These are phyloP conservation scores for Rhipidocladum racemiflorum DNA, from an alignment of 176 grass and related monocot genomes.

Conservation along the genomic window DNA sequence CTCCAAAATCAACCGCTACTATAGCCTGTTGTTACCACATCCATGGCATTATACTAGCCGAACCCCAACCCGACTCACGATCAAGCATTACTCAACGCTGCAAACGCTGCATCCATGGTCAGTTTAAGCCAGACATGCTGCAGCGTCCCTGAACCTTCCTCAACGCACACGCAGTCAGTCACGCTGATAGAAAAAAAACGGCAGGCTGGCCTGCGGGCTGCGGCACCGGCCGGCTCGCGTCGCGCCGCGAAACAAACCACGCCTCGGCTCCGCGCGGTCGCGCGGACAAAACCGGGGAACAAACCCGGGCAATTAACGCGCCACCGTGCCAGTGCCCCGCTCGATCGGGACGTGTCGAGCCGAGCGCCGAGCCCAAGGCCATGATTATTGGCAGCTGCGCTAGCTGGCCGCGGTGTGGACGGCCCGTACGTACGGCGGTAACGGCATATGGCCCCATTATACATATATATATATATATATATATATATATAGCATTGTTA, in stretches of 20 bases:
- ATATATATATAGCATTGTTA: too few relatives aligned
- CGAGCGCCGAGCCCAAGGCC: neutral
- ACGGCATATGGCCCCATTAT: neutral
- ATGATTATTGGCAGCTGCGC: neutral
- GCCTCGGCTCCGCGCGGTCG: neutral
- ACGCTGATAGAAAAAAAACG: neutral
- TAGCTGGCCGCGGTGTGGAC: neutral
- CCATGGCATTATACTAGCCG: too few relatives aligned
- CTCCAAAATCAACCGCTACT: too few relatives aligned
- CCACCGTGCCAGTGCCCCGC: neutral
- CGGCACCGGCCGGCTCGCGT: neutral
- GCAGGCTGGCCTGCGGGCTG: too few relatives aligned
- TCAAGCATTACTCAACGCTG: neutral
- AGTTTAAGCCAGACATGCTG: neutral
- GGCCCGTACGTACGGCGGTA: neutral
- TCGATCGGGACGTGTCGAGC: neutral
- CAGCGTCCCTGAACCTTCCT: neutral
- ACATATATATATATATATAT: too few relatives aligned
- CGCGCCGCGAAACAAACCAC: neutral
- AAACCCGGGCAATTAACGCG: neutral
- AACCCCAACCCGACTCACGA: neutral
- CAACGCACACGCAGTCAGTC: neutral
- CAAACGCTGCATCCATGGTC: too few relatives aligned
- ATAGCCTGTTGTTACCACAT: too few relatives aligned
- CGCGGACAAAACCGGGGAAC: neutral